These are phyloP conservation scores for Fusarium concolor DNA, from an alignment of 2,329 filamentous ascomycete species.

Conservation along the genomic window DNA sequence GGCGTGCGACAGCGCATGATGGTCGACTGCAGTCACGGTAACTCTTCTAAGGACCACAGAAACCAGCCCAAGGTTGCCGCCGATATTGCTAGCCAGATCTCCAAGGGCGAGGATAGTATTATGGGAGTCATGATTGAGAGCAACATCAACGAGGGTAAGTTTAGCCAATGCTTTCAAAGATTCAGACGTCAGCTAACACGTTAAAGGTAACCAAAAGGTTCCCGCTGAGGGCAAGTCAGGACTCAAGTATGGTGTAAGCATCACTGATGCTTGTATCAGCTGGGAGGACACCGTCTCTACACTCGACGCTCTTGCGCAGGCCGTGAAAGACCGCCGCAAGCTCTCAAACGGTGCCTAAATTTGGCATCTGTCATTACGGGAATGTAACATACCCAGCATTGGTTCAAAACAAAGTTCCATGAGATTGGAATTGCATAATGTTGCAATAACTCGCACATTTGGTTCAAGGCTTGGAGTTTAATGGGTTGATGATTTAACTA, in stretches of 20 bases:
- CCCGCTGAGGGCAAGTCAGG: constrained; percentile 85
- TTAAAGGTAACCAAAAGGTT: constrained; percentile 83
- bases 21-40: constrained; percentile 98
- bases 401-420: constrained; percentile 7
- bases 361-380: neutral
- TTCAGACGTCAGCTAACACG: constrained; percentile 43
- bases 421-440: constrained; percentile 20
- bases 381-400: neutral
- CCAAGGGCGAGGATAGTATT: constrained; percentile 83
- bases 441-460: constrained; percentile 31
- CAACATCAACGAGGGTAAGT: constrained; percentile 89
- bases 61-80: constrained; percentile 96
- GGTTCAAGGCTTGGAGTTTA: constrained; percentile 44
- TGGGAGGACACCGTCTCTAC: constrained; percentile 91
- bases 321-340: constrained; percentile 72
- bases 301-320: constrained; percentile 80
- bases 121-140: constrained; percentile 99
- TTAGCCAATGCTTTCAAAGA: neutral
- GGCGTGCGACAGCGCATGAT: constrained; percentile 83
- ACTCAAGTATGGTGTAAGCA: constrained; percentile 93
- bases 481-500: constrained; percentile 39
- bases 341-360: constrained; percentile 42
- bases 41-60: constrained; percentile 94
- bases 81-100: constrained; percentile 84
- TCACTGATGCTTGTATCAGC: constrained; percentile 96